These are phyloP conservation scores for Phoma sp. DNA, from an alignment of 2,329 filamentous ascomycete genomes.

Conservation along the genomic window DNA sequence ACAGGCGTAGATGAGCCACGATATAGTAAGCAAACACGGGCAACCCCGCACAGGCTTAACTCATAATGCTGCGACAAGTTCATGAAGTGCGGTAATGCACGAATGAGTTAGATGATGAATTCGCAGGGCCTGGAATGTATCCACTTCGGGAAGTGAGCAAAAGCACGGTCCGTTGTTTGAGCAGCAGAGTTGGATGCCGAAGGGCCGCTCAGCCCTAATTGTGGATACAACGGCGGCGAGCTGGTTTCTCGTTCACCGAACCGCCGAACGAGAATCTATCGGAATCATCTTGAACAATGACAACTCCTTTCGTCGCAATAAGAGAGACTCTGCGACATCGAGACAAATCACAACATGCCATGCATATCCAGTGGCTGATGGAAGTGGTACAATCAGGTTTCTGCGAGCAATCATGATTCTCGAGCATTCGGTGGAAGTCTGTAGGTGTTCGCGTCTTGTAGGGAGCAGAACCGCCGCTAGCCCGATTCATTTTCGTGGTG, in stretches of 20 bases:
- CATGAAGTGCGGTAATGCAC: neutral
- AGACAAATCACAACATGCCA: neutral
- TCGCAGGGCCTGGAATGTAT: neutral
- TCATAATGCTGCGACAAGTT: neutral
- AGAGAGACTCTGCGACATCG: neutral
- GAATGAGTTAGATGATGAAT: neutral
- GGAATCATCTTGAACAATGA: conserved; percentile 8
- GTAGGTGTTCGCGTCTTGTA: neutral
- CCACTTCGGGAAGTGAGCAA: neutral
- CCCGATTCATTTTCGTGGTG: conserved; percentile 13
- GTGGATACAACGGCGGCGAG: conserved; percentile 13
- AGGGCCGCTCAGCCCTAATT: conserved; percentile 3
- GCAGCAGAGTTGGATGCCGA: conserved; percentile 4
- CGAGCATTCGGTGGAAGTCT: neutral
- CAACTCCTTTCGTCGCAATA: neutral
- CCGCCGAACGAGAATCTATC: conserved; percentile 25
- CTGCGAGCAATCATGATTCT: neutral
- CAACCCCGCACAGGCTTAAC: neutral
- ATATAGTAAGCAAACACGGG: too few species aligned
- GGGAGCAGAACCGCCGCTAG: conserved; percentile 1
- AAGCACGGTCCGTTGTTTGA: conserved; percentile 6
- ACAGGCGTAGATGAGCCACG: too few species aligned
- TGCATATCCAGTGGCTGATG: neutral
- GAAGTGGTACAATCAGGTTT: neutral
- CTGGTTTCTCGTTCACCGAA: conserved; percentile 16